Percentiles rank a stretch among this genome's conserved stretches.
Evolutionary conservation across 129 eudicot species (phyloP).

Genomic region (Glebionis coronaria): DNA sequence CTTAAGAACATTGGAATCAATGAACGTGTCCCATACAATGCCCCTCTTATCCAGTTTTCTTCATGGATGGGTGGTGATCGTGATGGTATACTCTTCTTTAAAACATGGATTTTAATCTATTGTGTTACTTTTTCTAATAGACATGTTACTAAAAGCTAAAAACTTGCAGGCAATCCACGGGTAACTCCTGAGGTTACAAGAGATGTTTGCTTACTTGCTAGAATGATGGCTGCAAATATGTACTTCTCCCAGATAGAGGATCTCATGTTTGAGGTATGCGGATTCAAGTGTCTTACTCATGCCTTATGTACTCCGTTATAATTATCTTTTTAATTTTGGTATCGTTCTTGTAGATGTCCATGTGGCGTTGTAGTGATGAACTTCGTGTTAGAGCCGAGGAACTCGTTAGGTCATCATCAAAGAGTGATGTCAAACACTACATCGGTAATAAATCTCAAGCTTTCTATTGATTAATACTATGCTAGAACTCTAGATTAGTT

Average conservation of each 20-base stretch:
- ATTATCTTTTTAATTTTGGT: neutral
- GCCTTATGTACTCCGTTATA: neutral
- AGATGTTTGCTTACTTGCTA: constrained; percentile 93
- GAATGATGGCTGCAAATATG: constrained; percentile 99
- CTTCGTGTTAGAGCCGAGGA: constrained; percentile 85
- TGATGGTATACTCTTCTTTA: constrained; percentile 54
- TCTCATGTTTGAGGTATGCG: constrained; percentile 93
- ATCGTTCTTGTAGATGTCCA: constrained; percentile 59
- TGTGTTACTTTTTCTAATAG: neutral
- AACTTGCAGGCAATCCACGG: constrained; percentile 80
- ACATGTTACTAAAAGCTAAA: constrained; percentile 7
- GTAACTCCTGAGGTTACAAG: constrained; percentile 97
- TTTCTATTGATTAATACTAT: neutral
- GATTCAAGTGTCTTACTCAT: neutral
- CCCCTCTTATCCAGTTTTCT: constrained; percentile 95
- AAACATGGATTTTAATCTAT: neutral
- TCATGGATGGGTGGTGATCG: constrained; percentile 99
- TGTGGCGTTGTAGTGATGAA: constrained; percentile 99
- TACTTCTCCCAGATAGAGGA: constrained; percentile 94
- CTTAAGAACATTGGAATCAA: constrained; percentile 92
- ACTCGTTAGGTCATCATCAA: constrained; percentile 58
- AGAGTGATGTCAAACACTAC: constrained; percentile 92
- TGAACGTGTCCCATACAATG: constrained; percentile 96
- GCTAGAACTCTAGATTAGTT: neutral
- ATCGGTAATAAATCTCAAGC: constrained; percentile 50